phyloP scores from a whole-genome alignment of 495 filamentous ascomycete species.

The Penicillium lividum region DNA sequence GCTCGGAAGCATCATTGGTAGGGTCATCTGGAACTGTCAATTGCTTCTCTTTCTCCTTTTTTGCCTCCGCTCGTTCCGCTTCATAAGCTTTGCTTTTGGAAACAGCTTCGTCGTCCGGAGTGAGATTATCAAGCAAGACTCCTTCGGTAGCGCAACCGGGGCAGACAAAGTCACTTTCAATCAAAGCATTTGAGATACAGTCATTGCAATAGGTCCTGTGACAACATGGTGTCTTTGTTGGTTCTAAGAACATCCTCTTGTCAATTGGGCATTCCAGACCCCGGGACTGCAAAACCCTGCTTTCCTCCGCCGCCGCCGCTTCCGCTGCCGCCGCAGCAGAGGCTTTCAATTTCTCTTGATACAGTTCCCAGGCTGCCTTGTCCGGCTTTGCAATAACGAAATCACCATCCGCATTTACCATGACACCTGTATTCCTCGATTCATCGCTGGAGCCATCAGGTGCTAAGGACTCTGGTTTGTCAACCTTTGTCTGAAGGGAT shows the following conservation, averaged over 20 bases:
- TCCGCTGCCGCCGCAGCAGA: slow-evolving; percentile 76
- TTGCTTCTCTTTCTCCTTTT: slow-evolving; percentile 64
- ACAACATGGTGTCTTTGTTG: slow-evolving; percentile 98
- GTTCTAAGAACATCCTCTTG: slow-evolving; percentile 94
- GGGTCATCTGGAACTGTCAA: slow-evolving; percentile 26
- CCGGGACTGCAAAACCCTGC: slow-evolving; percentile 77
- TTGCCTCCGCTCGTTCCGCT: slow-evolving; percentile 63
- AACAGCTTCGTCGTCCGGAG: slow-evolving; percentile 72
- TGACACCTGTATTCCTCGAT: slow-evolving; percentile 79
- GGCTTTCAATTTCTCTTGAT: slow-evolving; percentile 87
- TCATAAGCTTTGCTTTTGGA: slow-evolving; percentile 79
- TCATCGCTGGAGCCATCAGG: slow-evolving; percentile 75
- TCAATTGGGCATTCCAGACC: slow-evolving; percentile 93
- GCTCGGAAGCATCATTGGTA: slow-evolving; percentile 33
- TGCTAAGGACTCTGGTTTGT: slow-evolving; percentile 76
- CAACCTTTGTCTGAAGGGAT: slow-evolving; percentile 89
- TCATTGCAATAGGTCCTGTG: slow-evolving; percentile 97
- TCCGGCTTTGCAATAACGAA: slow-evolving; percentile 94
- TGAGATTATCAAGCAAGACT: slow-evolving; percentile 89
- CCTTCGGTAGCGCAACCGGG: slow-evolving; percentile 87
- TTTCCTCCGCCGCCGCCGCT: slow-evolving; percentile 66
- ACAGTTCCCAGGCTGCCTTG: slow-evolving; percentile 92
- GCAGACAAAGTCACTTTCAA: slow-evolving; percentile 96
- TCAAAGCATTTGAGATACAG: slow-evolving; percentile 95
- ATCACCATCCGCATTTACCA: slow-evolving; percentile 97